These are phyloP conservation scores for Fusarium neocosmosporiellum DNA, from an alignment of 2,329 filamentous ascomycete species.

Conservation along the genomic window DNA sequence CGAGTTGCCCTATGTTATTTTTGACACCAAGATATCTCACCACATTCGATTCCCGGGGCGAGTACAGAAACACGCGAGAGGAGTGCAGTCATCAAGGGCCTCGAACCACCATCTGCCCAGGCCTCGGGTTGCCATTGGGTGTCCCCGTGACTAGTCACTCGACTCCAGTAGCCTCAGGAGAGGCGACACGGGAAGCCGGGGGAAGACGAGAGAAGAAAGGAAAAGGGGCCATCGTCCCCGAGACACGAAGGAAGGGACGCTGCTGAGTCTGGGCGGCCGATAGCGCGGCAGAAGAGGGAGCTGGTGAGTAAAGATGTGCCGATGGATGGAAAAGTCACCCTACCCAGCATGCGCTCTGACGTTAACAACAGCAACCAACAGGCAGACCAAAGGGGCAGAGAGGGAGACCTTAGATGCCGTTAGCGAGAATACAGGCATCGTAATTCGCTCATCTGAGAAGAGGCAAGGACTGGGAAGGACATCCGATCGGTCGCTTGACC, in stretches of 20 bases:
- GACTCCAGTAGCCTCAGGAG: slow-evolving; percentile 29
- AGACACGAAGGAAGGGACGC: slow-evolving; percentile 22
- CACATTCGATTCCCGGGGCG: slow-evolving; percentile 27
- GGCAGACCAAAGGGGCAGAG: slow-evolving; percentile 26
- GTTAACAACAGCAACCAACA: slow-evolving; percentile 31
- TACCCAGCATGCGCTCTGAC: slow-evolving; percentile 40
- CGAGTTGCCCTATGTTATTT: slow-evolving; percentile 34
- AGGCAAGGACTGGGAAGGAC: slow-evolving; percentile 32
- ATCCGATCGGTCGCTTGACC: slow-evolving; percentile 42
- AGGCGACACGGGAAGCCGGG: slow-evolving; percentile 11
- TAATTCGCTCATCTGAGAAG: slow-evolving; percentile 35
- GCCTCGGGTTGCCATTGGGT: slow-evolving; percentile 38
- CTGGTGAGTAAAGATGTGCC: slow-evolving; percentile 38
- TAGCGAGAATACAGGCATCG: slow-evolving; percentile 21
- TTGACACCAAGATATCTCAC: slow-evolving; percentile 28
- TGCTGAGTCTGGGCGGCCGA: slow-evolving; percentile 11
- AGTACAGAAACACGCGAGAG: slow-evolving; percentile 29
- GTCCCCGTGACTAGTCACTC: slow-evolving; percentile 42
- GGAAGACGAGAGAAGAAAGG: slow-evolving; percentile 15
- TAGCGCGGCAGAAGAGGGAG: slow-evolving; percentile 26
- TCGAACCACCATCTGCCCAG: slow-evolving; percentile 37
- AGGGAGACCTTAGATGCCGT: slow-evolving; percentile 10
- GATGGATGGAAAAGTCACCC: slow-evolving; percentile 38
- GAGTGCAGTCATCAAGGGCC: slow-evolving; percentile 38
- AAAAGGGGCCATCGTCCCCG: slow-evolving; percentile 28